phyloP scores from a whole-genome alignment of 2,329 filamentous ascomycete species.

The Nemania diffusa region DNA sequence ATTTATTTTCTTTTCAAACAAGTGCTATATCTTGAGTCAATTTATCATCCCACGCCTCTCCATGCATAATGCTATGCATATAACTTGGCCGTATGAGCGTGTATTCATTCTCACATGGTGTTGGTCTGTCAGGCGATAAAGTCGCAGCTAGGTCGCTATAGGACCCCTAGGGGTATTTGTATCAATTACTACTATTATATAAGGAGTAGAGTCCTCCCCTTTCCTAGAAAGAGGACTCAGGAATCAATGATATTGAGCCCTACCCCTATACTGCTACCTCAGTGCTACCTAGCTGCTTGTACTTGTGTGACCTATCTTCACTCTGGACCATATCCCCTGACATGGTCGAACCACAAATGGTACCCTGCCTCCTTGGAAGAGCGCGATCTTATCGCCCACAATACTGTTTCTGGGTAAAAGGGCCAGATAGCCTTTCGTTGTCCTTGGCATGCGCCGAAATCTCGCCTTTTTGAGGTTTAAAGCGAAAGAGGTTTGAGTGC shows the following conservation, averaged over 20 bases:
- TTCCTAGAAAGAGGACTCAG: too few species aligned
- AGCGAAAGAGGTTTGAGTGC: neutral
- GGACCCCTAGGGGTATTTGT: too few species aligned
- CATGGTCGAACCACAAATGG: constrained; percentile 9
- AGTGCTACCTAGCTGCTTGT: too few species aligned
- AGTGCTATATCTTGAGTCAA: neutral
- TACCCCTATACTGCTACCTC: too few species aligned
- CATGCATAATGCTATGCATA: constrained; percentile 10
- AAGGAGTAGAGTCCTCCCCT: too few species aligned
- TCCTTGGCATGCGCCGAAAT: constrained; percentile 5
- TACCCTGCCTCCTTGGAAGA: constrained; percentile 7
- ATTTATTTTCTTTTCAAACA: neutral
- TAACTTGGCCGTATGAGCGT: neutral
- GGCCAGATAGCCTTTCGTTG: constrained; percentile 6
- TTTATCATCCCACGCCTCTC: neutral
- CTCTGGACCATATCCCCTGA: too few species aligned
- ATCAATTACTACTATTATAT: too few species aligned
- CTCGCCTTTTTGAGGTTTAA: neutral
- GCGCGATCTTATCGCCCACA: constrained; percentile 13
- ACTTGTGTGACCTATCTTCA: too few species aligned
- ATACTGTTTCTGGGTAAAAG: constrained; percentile 3
- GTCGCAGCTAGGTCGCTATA: too few species aligned
- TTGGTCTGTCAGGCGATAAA: too few species aligned
- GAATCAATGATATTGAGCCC: too few species aligned
- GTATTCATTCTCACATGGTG: constrained; percentile 1